Percentiles rank a stretch among this genome's conserved stretches.
phyloP scores from a whole-genome alignment of 164 flowering plant genomes.

The Hamamelis virginiana region DNA sequence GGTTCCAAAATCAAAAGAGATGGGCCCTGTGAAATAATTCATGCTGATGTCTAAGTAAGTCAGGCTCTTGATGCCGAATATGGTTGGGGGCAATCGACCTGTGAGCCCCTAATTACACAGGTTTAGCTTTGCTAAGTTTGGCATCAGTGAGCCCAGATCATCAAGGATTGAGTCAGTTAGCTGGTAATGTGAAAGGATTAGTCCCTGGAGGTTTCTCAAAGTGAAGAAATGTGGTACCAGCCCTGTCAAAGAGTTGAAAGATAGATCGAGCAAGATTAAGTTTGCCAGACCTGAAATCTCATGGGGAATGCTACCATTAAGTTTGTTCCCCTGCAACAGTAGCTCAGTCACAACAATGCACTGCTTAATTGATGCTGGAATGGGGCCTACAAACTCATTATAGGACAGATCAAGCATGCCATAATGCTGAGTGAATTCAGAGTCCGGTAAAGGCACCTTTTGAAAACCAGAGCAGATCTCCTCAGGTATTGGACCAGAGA shows the following conservation, averaged over 20 bases:
- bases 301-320: constrained; percentile 53
- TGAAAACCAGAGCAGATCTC: constrained; percentile 68
- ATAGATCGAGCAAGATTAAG: constrained; percentile 53
- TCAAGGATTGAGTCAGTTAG: constrained; percentile 46
- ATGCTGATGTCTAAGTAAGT: constrained; percentile 47
- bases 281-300: constrained; percentile 35
- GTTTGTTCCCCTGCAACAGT: constrained; percentile 49
- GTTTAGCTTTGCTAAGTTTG: constrained; percentile 50
- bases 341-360: constrained; percentile 44
- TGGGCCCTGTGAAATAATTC: constrained; percentile 46
- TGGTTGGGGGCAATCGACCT: constrained; percentile 42
- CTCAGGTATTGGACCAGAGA: constrained; percentile 55
- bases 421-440: constrained; percentile 62
- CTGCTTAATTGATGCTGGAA: constrained; percentile 45
- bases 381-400: constrained; percentile 48
- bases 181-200: constrained; percentile 51
- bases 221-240: constrained; percentile 31
- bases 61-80: constrained; percentile 42
- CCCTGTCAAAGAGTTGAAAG: constrained; percentile 49
- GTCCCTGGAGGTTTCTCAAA: constrained; percentile 49
- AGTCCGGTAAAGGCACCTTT: constrained; percentile 52
- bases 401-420: constrained; percentile 67
- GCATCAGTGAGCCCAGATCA: constrained; percentile 33
- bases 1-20: constrained; percentile 20
- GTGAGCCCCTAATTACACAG: constrained; percentile 41